phyloP scores from a whole-genome alignment of 1,284 basidiomycete genomes.

The Ganoderma lucidum region DNA sequence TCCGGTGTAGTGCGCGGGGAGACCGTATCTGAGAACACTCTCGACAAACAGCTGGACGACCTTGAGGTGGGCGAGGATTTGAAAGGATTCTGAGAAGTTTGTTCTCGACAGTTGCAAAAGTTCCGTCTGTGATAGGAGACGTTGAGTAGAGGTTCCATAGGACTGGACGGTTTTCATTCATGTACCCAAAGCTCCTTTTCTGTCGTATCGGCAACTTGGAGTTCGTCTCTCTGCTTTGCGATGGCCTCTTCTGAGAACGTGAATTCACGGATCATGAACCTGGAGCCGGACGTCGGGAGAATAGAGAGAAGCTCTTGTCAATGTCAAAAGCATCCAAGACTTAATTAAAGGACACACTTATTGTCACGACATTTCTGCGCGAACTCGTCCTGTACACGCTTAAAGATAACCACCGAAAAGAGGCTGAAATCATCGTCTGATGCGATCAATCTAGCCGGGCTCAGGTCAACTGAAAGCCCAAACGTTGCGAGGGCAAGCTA shows the following conservation, averaged over 20 bases:
- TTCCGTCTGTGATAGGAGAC: conserved; percentile 74
- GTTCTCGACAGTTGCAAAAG: conserved; percentile 92
- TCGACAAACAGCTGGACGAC: conserved; percentile 93
- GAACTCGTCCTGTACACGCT: conserved; percentile 92
- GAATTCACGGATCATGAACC: conserved; percentile 95
- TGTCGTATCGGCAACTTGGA: conserved; percentile 81
- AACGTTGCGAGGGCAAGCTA: background rate
- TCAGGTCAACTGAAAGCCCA: conserved; percentile 19
- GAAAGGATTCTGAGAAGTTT: conserved; percentile 97
- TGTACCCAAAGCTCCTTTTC: conserved; percentile 97
- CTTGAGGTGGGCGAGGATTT: conserved; percentile 94
- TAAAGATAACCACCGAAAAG: conserved; percentile 92
- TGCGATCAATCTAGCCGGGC: conserved; percentile 60
- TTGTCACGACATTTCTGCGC: conserved; percentile 94
- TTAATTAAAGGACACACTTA: conserved; percentile 68
- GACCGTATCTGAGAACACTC: conserved; percentile 94
- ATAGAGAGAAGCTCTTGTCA: background rate
- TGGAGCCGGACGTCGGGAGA: conserved; percentile 33
- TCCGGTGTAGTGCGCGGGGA: conserved; percentile 92
- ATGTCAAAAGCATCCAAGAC: background rate
- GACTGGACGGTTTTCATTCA: background rate
- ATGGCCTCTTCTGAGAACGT: conserved; percentile 89
- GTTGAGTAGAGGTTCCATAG: background rate
- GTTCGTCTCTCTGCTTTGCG: conserved; percentile 85
- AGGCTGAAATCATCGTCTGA: conserved; percentile 92